A percentile compares a stretch with the other conserved stretches of the same genome.
Evolutionary conservation across 2,329 filamentous ascomycete genomes (phyloP).

Genomic region (Aspergillus sp.): DNA sequence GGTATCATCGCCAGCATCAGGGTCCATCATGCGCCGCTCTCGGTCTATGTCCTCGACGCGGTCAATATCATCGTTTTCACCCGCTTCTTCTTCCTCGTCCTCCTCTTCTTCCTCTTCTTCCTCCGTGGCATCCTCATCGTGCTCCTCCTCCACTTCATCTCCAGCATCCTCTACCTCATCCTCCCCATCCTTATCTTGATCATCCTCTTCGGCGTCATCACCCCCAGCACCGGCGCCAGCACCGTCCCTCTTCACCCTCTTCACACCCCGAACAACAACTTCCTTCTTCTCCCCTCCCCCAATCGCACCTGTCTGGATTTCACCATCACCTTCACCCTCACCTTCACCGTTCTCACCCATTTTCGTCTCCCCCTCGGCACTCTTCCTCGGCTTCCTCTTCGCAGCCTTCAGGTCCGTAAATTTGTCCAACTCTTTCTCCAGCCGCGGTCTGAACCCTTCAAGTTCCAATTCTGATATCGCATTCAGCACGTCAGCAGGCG

Average conservation of each 20-base stretch:
- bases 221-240: constrained; percentile 20
- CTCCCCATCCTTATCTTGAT: constrained; percentile 18
- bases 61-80: constrained; percentile 36
- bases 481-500: constrained; percentile 60
- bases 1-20: constrained; percentile 32
- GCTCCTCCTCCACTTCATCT: constrained; percentile 25
- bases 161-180: constrained; percentile 25
- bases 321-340: constrained; percentile 10
- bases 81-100: constrained; percentile 22
- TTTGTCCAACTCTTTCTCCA: constrained; percentile 59
- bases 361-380: constrained; percentile 26
- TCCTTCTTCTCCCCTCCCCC: constrained; percentile 23
- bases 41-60: constrained; percentile 40
- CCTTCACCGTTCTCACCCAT: not conserved
- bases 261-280: constrained; percentile 22
- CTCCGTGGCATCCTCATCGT: constrained; percentile 26
- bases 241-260: constrained; percentile 23
- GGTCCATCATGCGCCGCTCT: constrained; percentile 26
- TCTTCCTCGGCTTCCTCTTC: constrained; percentile 47
- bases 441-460: constrained; percentile 55
- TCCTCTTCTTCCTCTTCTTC: constrained; percentile 28
- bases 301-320: constrained; percentile 16
- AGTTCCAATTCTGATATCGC: constrained; percentile 63
- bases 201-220: constrained; percentile 23
- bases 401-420: constrained; percentile 46